Evolutionary conservation across 352 stramenopile genomes (phyloP).

Genomic region (Blastocystis sp.): DNA sequence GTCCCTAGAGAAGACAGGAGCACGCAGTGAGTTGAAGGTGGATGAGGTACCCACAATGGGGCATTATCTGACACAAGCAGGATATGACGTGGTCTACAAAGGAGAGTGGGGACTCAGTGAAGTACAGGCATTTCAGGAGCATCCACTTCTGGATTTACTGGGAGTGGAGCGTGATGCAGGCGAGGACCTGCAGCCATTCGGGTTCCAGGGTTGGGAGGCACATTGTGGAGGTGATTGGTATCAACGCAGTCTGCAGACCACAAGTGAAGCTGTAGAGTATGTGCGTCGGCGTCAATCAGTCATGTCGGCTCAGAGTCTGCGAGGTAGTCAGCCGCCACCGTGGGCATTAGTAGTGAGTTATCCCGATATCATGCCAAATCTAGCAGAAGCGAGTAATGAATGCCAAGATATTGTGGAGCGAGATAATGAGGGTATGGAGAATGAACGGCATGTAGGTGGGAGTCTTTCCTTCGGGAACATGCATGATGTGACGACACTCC

Average conservation of each 20-base stretch:
- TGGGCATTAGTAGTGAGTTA: slow-evolving; percentile 56
- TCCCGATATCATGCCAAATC: slow-evolving; percentile 18
- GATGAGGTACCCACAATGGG: slow-evolving; percentile 56
- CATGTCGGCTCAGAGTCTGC: slow-evolving; percentile 8
- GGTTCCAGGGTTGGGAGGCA: slow-evolving; percentile 47
- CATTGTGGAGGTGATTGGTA: slow-evolving; percentile 21
- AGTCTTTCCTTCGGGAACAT: slow-evolving; percentile 7
- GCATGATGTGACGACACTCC: neutral
- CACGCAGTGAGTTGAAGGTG: slow-evolving; percentile 14
- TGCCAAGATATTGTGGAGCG: neutral
- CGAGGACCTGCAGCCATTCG: slow-evolving; percentile 53
- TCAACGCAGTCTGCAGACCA: slow-evolving; percentile 17
- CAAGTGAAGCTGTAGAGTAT: slow-evolving; percentile 38
- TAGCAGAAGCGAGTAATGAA: neutral
- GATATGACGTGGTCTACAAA: slow-evolving; percentile 65
- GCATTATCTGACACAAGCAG: slow-evolving; percentile 22
- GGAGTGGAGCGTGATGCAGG: slow-evolving; percentile 17
- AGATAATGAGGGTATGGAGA: neutral
- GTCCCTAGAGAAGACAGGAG: slow-evolving; percentile 7
- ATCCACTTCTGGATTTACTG: slow-evolving; percentile 38
- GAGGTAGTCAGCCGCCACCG: slow-evolving; percentile 28
- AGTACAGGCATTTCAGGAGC: slow-evolving; percentile 37
- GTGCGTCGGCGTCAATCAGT: slow-evolving; percentile 18
- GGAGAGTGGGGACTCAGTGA: slow-evolving; percentile 61
- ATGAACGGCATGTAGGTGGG: neutral